A percentile compares a stretch with the other conserved stretches of the same genome.
These are phyloP conservation scores for Tetraselmis striata DNA, from an alignment of 139 green algal genomes.

Conservation along the genomic window DNA sequence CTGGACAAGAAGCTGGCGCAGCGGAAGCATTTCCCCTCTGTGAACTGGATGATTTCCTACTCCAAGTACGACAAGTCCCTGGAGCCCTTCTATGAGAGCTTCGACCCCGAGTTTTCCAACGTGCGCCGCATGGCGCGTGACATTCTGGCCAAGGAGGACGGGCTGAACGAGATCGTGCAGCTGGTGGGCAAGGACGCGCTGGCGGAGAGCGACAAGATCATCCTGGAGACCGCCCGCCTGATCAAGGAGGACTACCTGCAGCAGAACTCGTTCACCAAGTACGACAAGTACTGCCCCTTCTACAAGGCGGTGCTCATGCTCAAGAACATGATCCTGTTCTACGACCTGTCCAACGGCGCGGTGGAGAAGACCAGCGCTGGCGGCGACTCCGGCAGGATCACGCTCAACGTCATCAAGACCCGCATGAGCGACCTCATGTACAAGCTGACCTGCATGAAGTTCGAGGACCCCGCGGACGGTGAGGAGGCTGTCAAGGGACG, in stretches of 20 bases:
- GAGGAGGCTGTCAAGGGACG: slow-evolving; percentile 50
- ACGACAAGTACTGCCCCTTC: slow-evolving; percentile 92
- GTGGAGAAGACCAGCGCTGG: slow-evolving; percentile 74
- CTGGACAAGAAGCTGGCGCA: slow-evolving; percentile 99
- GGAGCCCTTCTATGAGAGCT: slow-evolving; percentile 94
- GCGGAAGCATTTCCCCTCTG: slow-evolving; percentile 98
- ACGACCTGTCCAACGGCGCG: slow-evolving; percentile 66
- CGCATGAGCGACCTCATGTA: slow-evolving; percentile 87
- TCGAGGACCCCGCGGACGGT: slow-evolving; percentile 87
- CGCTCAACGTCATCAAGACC: slow-evolving; percentile 92
- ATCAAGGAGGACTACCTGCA: slow-evolving; percentile 99
- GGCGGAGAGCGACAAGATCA: slow-evolving; percentile 96
- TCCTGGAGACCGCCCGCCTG: slow-evolving; percentile 91
- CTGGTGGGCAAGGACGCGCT: slow-evolving; percentile 98
- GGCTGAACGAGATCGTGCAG: slow-evolving; percentile 99
- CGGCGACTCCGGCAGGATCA: slow-evolving; percentile 78
- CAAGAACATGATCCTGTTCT: slow-evolving; percentile 89
- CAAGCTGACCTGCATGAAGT: slow-evolving; percentile 94
- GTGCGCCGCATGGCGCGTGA: slow-evolving; percentile 50
- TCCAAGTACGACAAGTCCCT: slow-evolving; percentile 96
- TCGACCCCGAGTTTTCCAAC: slow-evolving; percentile 79
- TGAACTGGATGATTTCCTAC: slow-evolving; percentile 99
- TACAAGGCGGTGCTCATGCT: slow-evolving; percentile 98
- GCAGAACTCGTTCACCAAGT: slow-evolving; percentile 96
- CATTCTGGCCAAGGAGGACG: slow-evolving; percentile 98